Evolutionary conservation across 768 basidiomycete genomes (phyloP).

Genomic region (Hygrocybe punicea): DNA sequence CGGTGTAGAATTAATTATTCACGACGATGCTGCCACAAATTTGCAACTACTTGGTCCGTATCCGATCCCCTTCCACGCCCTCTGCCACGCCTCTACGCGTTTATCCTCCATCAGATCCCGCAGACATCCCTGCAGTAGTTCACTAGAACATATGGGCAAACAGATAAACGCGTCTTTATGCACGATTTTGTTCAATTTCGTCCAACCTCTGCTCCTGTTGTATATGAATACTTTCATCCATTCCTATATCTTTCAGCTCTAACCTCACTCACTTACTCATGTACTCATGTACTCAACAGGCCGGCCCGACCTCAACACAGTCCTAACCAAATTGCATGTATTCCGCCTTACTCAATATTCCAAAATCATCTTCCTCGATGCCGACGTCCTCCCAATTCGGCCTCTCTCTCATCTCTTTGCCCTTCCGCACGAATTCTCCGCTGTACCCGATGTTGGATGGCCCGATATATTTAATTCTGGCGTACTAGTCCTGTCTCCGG

Average conservation of each 20-base stretch:
- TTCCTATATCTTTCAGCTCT: not conserved
- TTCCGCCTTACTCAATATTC: constrained; percentile 87
- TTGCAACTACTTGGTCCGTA: constrained; percentile 80
- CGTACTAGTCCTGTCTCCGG: constrained; percentile 81
- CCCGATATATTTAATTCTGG: constrained; percentile 99
- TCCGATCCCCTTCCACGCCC: constrained; percentile 5
- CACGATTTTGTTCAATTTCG: no score
- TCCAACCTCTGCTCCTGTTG: no score
- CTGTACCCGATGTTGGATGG: constrained; percentile 97
- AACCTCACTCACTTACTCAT: no score
- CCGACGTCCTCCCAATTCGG: constrained; percentile 83
- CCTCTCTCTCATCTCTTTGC: constrained; percentile 92
- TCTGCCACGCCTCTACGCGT: constrained; percentile 18
- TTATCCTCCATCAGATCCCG: not conserved
- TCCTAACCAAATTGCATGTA: constrained; percentile 94
- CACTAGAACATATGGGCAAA: no score
- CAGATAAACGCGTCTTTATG: no score
- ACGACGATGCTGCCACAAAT: constrained; percentile 54
- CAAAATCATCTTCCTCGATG: constrained; percentile 89
- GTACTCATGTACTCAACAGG: constrained; percentile 46
- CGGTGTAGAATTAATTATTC: constrained; percentile 86
- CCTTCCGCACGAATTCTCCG: constrained; percentile 79
- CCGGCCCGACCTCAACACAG: constrained; percentile 87
- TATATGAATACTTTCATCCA: not conserved
- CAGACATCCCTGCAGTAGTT: not conserved